A percentile compares a stretch with the other conserved stretches of the same genome.
Conservation (phyloP, 805 yeast genomes). For the Candida odintsovae region DNA sequence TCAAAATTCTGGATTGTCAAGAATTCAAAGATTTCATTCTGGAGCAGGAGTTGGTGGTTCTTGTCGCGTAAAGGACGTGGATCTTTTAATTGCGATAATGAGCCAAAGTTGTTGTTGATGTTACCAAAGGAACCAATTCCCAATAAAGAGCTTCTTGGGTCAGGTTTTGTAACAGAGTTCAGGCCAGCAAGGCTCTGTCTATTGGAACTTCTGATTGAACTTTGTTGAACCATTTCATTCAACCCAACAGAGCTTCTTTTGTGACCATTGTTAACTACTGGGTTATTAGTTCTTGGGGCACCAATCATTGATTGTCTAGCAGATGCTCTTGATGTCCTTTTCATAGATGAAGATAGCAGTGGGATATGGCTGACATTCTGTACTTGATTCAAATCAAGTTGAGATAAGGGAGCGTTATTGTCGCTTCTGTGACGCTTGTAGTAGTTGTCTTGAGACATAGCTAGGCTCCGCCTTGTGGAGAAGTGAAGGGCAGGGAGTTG, state of each 20-base stretch:
- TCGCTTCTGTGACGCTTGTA: constrained; percentile 16
- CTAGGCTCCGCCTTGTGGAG: background rate
- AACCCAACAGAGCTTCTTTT: constrained; percentile 22
- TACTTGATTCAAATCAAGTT: constrained; percentile 21
- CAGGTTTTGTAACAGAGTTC: constrained; percentile 9
- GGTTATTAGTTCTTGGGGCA: constrained; percentile 20
- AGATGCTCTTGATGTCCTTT: constrained; percentile 19
- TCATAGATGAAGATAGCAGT: constrained; percentile 19
- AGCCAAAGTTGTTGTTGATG: constrained; percentile 19
- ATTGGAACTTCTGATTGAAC: constrained; percentile 16
- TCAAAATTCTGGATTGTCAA: constrained; percentile 63
- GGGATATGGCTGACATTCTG: constrained; percentile 23
- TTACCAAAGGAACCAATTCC: constrained; percentile 11
- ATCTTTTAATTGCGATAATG: constrained; percentile 38
- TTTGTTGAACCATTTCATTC: constrained; percentile 23
- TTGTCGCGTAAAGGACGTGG: constrained; percentile 76
- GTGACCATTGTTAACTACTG: background rate
- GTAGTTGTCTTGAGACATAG: constrained; percentile 22
- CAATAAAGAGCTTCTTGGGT: constrained; percentile 21
- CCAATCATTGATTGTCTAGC: constrained; percentile 27
- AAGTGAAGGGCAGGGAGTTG: background rate
- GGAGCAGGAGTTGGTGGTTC: constrained; percentile 57
- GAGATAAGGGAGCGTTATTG: constrained; percentile 15
- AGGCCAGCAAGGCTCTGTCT: constrained; percentile 19
- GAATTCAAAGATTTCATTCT: constrained; percentile 63